phyloP scores from a whole-genome alignment of 257 asterid species.

The Handroanthus guayacan region DNA sequence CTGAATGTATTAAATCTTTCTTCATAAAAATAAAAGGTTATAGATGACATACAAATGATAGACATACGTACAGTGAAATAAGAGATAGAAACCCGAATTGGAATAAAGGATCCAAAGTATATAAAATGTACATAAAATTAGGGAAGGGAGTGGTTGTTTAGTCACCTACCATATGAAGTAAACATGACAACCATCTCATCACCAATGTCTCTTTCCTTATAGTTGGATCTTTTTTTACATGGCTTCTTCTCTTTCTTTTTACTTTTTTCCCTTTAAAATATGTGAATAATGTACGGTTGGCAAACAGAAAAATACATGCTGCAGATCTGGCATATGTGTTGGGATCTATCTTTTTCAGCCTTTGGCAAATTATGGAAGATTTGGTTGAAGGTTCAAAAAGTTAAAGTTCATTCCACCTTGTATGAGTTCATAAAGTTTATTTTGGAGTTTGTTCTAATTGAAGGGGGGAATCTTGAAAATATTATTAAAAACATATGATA shows the following conservation, averaged over 20 bases:
- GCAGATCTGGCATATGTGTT: slow-evolving; percentile 24
- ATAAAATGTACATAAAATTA: background rate
- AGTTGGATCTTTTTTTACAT: slow-evolving; percentile 38
- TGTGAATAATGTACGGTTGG: slow-evolving; percentile 26
- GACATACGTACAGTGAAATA: too few relatives aligned
- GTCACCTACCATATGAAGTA: slow-evolving; percentile 43
- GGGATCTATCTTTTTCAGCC: slow-evolving; percentile 30
- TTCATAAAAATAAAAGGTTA: too few relatives aligned
- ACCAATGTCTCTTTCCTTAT: slow-evolving; percentile 40
- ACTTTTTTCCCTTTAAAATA: background rate
- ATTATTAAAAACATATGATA: background rate
- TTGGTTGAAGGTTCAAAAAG: background rate
- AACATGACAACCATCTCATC: slow-evolving; percentile 37
- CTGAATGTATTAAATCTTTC: too few relatives aligned
- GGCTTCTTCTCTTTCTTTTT: slow-evolving; percentile 10
- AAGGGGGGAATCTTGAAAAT: slow-evolving; percentile 5
- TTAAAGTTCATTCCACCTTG: background rate
- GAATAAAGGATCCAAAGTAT: too few relatives aligned
- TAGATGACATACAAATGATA: too few relatives aligned
- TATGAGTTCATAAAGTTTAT: background rate
- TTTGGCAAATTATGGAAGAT: slow-evolving; percentile 14
- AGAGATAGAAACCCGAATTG: too few relatives aligned
- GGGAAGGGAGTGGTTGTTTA: slow-evolving; percentile 44
- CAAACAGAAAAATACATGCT: slow-evolving; percentile 25
- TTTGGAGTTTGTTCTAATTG: background rate